These are phyloP conservation scores for Russula emetica DNA, from an alignment of 768 basidiomycete species.

Conservation along the genomic window DNA sequence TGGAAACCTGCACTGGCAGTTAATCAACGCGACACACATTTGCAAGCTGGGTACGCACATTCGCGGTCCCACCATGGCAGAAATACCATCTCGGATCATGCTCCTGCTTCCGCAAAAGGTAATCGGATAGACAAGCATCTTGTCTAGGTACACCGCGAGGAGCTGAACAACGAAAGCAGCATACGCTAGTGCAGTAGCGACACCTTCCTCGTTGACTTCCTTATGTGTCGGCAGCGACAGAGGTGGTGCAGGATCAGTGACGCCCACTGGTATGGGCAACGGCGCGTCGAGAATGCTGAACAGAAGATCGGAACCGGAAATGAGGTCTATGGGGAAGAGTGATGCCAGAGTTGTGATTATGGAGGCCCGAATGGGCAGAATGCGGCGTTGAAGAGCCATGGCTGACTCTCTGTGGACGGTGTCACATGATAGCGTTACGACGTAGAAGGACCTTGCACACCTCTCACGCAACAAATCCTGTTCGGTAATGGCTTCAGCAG, in stretches of 20 bases:
- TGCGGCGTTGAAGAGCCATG: conserved; percentile 43
- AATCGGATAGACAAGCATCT: conserved; percentile 79
- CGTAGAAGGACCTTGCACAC: conserved; percentile 18
- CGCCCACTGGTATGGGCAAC: conserved; percentile 77
- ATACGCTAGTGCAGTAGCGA: conserved; percentile 88
- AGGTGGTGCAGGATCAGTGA: conserved; percentile 82
- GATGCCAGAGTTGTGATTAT: conserved; percentile 66
- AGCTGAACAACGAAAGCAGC: conserved; percentile 83
- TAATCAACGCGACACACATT: not conserved
- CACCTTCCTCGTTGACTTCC: conserved; percentile 75
- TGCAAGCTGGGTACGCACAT: conserved; percentile 53
- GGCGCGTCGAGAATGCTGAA: conserved; percentile 84
- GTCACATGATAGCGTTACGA: conserved; percentile 23
- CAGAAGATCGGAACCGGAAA: conserved; percentile 78
- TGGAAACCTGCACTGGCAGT: conserved; percentile 68
- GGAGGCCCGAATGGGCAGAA: conserved; percentile 54
- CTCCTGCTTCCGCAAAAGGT: conserved; percentile 89
- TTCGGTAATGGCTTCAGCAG: conserved; percentile 20
- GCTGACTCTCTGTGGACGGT: conserved; percentile 44
- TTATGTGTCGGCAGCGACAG: conserved; percentile 58
- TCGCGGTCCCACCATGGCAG: conserved; percentile 91
- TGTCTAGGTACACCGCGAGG: conserved; percentile 73
- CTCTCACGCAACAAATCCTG: conserved; percentile 37
- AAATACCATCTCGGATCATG: conserved; percentile 87
- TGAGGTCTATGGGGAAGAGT: conserved; percentile 87